Evolutionary conservation across 441 rosid species (phyloP).

Genomic region (Syzygium syzygioides): DNA sequence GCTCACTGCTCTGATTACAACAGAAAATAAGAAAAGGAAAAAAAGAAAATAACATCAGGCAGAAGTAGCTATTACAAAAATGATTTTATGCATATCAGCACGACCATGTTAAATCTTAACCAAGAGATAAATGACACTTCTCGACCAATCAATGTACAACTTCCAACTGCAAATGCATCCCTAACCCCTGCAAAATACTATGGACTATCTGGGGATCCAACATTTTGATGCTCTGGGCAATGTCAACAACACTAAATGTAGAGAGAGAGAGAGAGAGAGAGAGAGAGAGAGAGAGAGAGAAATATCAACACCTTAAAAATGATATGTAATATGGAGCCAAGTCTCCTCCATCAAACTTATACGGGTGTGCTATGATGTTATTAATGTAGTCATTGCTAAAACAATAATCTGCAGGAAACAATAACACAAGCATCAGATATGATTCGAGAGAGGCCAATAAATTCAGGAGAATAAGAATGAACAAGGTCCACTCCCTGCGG

Average conservation of each 20-base stretch:
- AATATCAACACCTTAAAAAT: constrained; percentile 48
- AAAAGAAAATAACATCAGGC: constrained; percentile 6
- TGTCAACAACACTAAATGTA: not conserved
- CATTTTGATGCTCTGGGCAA: not conserved
- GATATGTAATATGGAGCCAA: constrained; percentile 55
- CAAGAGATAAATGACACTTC: not conserved
- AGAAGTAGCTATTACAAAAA: not conserved
- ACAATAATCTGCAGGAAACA: constrained; percentile 51
- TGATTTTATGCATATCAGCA: not conserved
- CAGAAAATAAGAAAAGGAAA: constrained; percentile 1
- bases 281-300: constrained; percentile 5
- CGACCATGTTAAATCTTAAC: not conserved
- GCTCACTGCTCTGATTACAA: constrained; percentile 62
- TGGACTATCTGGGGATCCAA: not conserved
- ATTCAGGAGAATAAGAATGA: not conserved
- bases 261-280: not conserved
- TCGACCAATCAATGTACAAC: not conserved
- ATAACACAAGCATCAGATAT: not conserved
- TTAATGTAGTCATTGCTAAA: constrained; percentile 67
- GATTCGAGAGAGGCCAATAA: not conserved
- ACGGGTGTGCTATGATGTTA: constrained; percentile 47
- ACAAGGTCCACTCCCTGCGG: not conserved
- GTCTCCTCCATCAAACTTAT: constrained; percentile 50
- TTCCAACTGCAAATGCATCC: not conserved
- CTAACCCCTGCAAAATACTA: not conserved